Evolutionary conservation across 441 rosid species (phyloP).

Genomic region (Populus tomentosa): DNA sequence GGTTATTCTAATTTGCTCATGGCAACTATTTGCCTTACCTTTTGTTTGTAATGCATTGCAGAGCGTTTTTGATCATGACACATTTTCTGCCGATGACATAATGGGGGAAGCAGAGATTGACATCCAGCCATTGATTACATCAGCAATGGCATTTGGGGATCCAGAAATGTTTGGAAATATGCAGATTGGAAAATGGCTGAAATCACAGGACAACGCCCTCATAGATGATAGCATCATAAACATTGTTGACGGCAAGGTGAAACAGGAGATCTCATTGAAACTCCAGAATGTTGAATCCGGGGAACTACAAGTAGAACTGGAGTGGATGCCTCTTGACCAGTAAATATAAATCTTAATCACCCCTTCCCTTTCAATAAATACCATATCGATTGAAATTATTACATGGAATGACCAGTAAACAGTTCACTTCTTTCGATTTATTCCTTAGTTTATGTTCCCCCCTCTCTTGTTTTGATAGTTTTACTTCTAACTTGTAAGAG

Average conservation of each 20-base stretch:
- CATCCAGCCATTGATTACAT: slow-evolving; percentile 76
- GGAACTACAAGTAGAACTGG: slow-evolving; percentile 59
- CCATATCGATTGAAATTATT: not conserved
- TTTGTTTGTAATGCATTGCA: slow-evolving; percentile 25
- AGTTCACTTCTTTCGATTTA: slow-evolving; percentile 3
- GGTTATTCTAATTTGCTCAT: not conserved
- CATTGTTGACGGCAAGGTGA: slow-evolving; percentile 89
- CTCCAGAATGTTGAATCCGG: slow-evolving; percentile 94
- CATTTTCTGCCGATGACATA: slow-evolving; percentile 88
- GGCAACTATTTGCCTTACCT: not conserved
- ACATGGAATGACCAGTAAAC: not conserved
- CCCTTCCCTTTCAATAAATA: slow-evolving; percentile 5
- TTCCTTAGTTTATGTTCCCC: slow-evolving; percentile 7
- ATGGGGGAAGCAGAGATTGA: slow-evolving; percentile 94
- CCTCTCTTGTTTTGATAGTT: not conserved
- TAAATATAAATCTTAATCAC: slow-evolving; percentile 17
- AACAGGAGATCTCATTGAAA: slow-evolving; percentile 54
- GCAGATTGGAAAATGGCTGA: slow-evolving; percentile 93
- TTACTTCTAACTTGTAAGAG: not conserved
- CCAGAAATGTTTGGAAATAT: slow-evolving; percentile 78
- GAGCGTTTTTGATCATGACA: slow-evolving; percentile 77
- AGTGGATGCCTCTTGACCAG: slow-evolving; percentile 73
- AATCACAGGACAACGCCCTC: slow-evolving; percentile 79
- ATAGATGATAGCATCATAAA: slow-evolving; percentile 67
- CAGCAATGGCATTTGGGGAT: slow-evolving; percentile 82